Evolutionary conservation across 2,329 filamentous ascomycete genomes (phyloP), one percentile per base, ranked within the genome.

Genomic region (Fonsecaea pedrosoi): DNA sequence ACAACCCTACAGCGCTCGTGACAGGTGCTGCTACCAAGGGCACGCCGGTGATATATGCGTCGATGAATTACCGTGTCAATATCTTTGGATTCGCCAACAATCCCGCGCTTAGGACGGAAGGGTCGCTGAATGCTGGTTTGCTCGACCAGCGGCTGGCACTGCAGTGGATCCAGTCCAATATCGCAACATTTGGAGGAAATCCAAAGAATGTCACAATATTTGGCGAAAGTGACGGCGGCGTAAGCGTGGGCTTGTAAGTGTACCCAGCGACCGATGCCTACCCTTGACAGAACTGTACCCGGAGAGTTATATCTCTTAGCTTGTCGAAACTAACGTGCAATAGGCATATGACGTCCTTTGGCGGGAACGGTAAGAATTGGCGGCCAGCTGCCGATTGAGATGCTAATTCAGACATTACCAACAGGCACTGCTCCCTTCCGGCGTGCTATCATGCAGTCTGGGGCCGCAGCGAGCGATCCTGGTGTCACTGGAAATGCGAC

Each of bases 381-480:
- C 7, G 53, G 13, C 25, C 53, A 35, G 1, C n/a, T 34, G 35
- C 30, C 10, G 25, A 21, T 10, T 5, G 18, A 40, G 10, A 42
- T 37, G 18, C 57, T 65, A 45, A 62, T 25, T 25, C 2, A 0
- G 25, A 32, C 5, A 18, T 4, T 18, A 34, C 18, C 7, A 18
- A 76, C 68, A 30, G 79, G 80, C 60, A 78, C 79, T 0, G 76
- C 77, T 8, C 80, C 81, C 0, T 85, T 85, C 71, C 79, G 81
- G 30, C 78, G 78, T 58, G 81, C 74, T 4, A 83, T 85, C 42
- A 64, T 68, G 59, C 57, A 68, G 53, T 80, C 79, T 60, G 75
- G 84, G 67, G 82, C 79, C 66, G 82, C 83, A 66, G 78, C 80
- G 1, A 78, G 86, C 1, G 85, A 86, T 72, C 82, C 82, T 1